Base-by-base conservation (phyloP, 2,329 filamentous ascomycete species). In the Rhynchosporium secalis region DNA sequence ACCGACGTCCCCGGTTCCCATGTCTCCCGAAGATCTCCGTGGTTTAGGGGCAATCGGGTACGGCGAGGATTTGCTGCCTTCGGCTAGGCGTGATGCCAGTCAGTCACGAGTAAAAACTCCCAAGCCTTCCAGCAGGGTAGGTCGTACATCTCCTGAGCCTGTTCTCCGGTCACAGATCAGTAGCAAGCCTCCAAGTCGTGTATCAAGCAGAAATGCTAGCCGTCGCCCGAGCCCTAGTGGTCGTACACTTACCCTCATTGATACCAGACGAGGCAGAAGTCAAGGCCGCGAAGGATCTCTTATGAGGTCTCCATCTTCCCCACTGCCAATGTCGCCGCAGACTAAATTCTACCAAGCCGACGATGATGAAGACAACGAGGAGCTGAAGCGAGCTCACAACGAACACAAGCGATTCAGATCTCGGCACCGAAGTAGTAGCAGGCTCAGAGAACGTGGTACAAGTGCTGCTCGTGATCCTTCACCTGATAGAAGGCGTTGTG, bases 1-100 rank as follows among this genome's bases (percentile, higher is more conserved):
- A 1, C 94, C 94, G 0, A 96, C 92, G 1, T 97, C 94, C 0
- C 94, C 94, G 0, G 83, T 96, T 1, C 92, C 93, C 3, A 97
- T 97, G 93, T 96, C 93, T 3, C 92, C 92, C 0, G 91, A 96
- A 70, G 92, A 97, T 70, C 74, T 91, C 63, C 85, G 86, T 71
- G 87, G 84, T 68, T 75, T 89, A 56, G 83, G 82, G 65, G 68
- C 71, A 38, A 56, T 65, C 49, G 66, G 71, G 71, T 76, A 65
- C 64, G 72, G 61, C 67, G 71, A 63, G 73, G 75, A 59, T 67
- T 48, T 52, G 40, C 61, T 64, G 41, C 72, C 69, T 28, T 71
- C 72, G 7, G 72, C 72, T n/a, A 68, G 56, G 28, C 63, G 69
- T 38, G 66, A 73, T 29, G 56, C 56, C 8, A 71, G 70, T 56